These are phyloP conservation scores for Echinosophora koreensis DNA, from an alignment of 306 rosid genomes.

Conservation along the genomic window DNA sequence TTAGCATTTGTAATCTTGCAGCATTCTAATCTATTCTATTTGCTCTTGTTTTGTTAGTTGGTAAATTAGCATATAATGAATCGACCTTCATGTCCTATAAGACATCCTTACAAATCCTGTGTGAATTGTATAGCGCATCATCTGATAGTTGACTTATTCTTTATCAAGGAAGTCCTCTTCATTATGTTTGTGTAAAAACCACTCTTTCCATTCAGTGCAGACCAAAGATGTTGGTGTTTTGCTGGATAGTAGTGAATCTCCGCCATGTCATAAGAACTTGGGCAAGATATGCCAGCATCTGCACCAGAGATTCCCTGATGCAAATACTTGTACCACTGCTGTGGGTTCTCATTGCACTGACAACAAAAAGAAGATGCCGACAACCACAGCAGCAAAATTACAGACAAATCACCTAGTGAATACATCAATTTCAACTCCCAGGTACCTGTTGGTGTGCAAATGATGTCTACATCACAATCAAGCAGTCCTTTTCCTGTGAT, in stretches of 20 bases:
- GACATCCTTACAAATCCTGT: conserved; percentile 8
- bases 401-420: conserved; percentile 55
- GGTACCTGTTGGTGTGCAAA: conserved; percentile 55
- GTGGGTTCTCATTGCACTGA: conserved; percentile 60
- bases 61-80: conserved; percentile 22
- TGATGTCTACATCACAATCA: conserved; percentile 50
- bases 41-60: conserved; percentile 6
- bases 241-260: conserved; percentile 61
- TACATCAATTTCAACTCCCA: conserved; percentile 57
- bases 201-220: conserved; percentile 92
- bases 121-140: conserved; percentile 22
- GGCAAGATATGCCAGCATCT: conserved; percentile 55
- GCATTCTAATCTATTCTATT: not conserved
- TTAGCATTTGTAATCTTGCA: conserved; percentile 7
- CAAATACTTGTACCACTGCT: conserved; percentile 61
- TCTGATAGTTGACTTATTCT: conserved; percentile 18
- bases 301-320: conserved; percentile 51
- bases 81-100: conserved; percentile 15
- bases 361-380: conserved; percentile 50
- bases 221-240: conserved; percentile 77
- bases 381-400: conserved; percentile 43
- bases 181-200: conserved; percentile 70
- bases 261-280: conserved; percentile 56
- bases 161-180: conserved; percentile 40
- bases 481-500: conserved; percentile 51